Percentiles rank a stretch among this genome's conserved stretches.
phyloP scores from a whole-genome alignment of 441 rosid species.

The Erysimum pusillum region DNA sequence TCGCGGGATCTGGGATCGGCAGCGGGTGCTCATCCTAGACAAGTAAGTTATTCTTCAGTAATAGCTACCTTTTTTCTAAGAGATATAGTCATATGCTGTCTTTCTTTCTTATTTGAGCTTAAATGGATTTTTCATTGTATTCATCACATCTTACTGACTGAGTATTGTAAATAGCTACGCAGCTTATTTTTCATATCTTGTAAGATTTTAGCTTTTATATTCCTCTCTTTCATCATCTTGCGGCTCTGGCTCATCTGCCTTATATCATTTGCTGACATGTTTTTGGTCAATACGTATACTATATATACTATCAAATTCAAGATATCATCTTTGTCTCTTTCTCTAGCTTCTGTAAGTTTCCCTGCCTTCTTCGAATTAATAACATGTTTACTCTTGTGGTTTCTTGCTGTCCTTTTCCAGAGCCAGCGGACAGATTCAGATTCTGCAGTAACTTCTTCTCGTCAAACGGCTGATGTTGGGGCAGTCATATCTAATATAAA shows the following conservation, averaged over 20 bases:
- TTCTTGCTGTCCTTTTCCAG: constrained; percentile 49
- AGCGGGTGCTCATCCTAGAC: constrained; percentile 82
- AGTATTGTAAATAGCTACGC: constrained; percentile 15
- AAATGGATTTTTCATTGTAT: constrained; percentile 29
- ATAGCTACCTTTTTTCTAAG: constrained; percentile 3
- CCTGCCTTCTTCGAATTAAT: not conserved
- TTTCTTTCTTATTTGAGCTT: constrained; percentile 30
- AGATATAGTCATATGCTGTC: constrained; percentile 7
- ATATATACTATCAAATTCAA: constrained; percentile 19
- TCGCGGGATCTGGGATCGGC: constrained; percentile 92
- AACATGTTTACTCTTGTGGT: constrained; percentile 33
- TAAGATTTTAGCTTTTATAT: constrained; percentile 27
- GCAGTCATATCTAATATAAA: constrained; percentile 82
- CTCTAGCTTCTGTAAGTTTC: constrained; percentile 19
- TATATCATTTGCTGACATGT: constrained; percentile 29
- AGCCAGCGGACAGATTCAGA: constrained; percentile 87
- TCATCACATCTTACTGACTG: constrained; percentile 17
- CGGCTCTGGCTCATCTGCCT: constrained; percentile 21
- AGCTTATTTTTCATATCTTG: constrained; percentile 23
- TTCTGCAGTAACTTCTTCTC: constrained; percentile 89
- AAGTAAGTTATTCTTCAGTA: constrained; percentile 59
- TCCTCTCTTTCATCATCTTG: constrained; percentile 27
- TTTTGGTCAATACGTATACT: not conserved
- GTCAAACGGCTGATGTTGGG: constrained; percentile 89
- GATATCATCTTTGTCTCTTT: constrained; percentile 31